A percentile compares a stretch with the other conserved stretches of the same genome.
Conservation (phyloP, 345 rosid genomes). For the Eucalyptus curtisii region DNA sequence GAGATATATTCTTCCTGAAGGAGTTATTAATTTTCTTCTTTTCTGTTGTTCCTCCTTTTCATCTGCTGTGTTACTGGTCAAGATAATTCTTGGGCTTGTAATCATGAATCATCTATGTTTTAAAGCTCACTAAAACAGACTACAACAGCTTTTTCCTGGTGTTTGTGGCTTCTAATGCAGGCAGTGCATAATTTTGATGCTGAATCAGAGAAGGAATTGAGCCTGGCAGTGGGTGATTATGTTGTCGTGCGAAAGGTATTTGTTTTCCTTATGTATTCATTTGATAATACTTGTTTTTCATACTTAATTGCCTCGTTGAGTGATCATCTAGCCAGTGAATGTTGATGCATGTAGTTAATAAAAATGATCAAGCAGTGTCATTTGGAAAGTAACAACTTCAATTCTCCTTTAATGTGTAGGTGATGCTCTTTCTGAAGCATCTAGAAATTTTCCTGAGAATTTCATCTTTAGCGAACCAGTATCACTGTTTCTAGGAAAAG, state of each 20-base stretch:
- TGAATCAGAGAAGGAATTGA: constrained; percentile 85
- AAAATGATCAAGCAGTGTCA: not conserved
- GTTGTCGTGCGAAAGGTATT: constrained; percentile 84
- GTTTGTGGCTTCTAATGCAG: constrained; percentile 19
- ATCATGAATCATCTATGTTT: not conserved
- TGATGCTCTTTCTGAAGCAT: not conserved
- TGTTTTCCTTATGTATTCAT: not conserved
- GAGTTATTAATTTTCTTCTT: not conserved
- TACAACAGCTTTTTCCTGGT: not conserved
- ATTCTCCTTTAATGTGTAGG: not conserved
- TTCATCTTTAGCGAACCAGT: not conserved
- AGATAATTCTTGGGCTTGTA: not conserved
- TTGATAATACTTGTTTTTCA: not conserved
- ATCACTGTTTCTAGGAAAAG: not conserved
- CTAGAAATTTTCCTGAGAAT: not conserved
- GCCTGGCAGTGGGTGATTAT: constrained; percentile 74
- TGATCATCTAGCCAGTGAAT: not conserved
- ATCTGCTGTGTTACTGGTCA: not conserved
- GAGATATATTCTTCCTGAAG: not conserved
- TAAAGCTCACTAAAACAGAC: not conserved
- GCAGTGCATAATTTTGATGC: constrained; percentile 55
- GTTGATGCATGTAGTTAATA: not conserved
- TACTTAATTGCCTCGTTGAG: not conserved
- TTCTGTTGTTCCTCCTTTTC: not conserved
- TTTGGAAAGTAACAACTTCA: not conserved